These are phyloP conservation scores for Ascodesmis nigricans DNA, from an alignment of 495 filamentous ascomycete genomes.

Conservation along the genomic window DNA sequence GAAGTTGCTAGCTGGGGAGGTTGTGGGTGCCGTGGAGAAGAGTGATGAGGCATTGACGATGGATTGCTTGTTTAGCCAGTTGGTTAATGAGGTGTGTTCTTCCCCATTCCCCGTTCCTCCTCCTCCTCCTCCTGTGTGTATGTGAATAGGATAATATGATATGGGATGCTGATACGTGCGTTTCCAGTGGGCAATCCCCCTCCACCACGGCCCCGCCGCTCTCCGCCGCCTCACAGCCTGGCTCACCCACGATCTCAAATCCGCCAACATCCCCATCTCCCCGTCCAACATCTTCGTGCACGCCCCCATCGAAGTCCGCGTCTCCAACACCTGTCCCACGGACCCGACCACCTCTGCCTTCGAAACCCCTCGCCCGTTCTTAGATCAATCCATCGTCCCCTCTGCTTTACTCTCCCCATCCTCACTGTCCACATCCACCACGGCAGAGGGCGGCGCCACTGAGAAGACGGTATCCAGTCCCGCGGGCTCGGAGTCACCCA, in stretches of 20 bases:
- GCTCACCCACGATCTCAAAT: constrained; percentile 43
- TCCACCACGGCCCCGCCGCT: constrained; percentile 75
- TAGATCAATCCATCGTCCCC: constrained; percentile 43
- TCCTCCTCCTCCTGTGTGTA: too few relatives aligned
- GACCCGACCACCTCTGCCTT: constrained; percentile 15
- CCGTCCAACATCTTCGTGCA: constrained; percentile 67
- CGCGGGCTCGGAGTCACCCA: constrained; percentile 44
- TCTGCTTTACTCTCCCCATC: too few relatives aligned
- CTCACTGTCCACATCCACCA: too few relatives aligned
- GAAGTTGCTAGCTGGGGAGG: constrained; percentile 44
- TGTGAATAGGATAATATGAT: too few relatives aligned
- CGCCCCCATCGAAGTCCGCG: constrained; percentile 79
- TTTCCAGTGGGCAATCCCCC: constrained; percentile 68
- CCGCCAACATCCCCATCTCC: constrained; percentile 56
- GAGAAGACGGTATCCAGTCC: too few relatives aligned
- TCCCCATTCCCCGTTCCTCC: too few relatives aligned
- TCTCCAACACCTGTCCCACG: constrained; percentile 55
- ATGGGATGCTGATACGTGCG: too few relatives aligned
- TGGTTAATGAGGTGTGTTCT: constrained; percentile 52
- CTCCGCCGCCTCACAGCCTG: constrained; percentile 63
- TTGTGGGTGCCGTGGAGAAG: constrained; percentile 53
- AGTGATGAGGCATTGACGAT: constrained; percentile 62
- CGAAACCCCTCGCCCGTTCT: constrained; percentile 37
- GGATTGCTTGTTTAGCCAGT: constrained; percentile 92
- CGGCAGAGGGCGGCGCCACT: too few relatives aligned